Evolutionary conservation across 1,139 yeast genomes (phyloP).

Genomic region (Pichia sp.): DNA sequence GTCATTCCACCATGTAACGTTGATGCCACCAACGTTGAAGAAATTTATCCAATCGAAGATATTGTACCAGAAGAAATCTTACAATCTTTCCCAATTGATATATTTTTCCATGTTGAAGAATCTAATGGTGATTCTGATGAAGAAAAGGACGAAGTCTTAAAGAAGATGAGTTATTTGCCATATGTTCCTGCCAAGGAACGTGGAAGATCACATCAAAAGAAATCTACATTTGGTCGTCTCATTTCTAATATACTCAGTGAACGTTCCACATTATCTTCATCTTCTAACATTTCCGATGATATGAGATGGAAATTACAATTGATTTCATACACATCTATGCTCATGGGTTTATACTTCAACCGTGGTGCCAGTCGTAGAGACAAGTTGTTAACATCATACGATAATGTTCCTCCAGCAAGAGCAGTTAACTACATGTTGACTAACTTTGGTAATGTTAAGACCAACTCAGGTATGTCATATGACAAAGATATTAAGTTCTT

Average conservation of each 20-base stretch:
- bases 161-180: conserved; percentile 45
- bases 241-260: conserved; percentile 5
- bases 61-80: conserved; percentile 72
- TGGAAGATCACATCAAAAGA: conserved; percentile 11
- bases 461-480: conserved; percentile 56
- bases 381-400: conserved; percentile 58
- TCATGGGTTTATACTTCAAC: conserved; percentile 76
- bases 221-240: conserved; percentile 12
- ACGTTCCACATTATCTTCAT: conserved; percentile 1
- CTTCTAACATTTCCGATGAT: conserved; percentile 10
- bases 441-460: conserved; percentile 18
- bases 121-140: conserved; percentile 41
- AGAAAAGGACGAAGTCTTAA: conserved; percentile 20
- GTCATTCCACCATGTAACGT: conserved; percentile 80
- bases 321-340: conserved; percentile 73
- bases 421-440: conserved; percentile 62
- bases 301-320: conserved; percentile 48
- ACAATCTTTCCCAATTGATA: conserved; percentile 54
- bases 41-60: conserved; percentile 70
- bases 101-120: conserved; percentile 1
- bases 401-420: conserved; percentile 72
- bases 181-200: conserved; percentile 48
- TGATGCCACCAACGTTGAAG: conserved; percentile 78
- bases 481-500: conserved; percentile 69
- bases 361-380: conserved; percentile 64